Percentiles rank a stretch among this genome's conserved stretches.
Evolutionary conservation across 345 rosid genomes (phyloP).

Genomic region (Murraya koenigii): DNA sequence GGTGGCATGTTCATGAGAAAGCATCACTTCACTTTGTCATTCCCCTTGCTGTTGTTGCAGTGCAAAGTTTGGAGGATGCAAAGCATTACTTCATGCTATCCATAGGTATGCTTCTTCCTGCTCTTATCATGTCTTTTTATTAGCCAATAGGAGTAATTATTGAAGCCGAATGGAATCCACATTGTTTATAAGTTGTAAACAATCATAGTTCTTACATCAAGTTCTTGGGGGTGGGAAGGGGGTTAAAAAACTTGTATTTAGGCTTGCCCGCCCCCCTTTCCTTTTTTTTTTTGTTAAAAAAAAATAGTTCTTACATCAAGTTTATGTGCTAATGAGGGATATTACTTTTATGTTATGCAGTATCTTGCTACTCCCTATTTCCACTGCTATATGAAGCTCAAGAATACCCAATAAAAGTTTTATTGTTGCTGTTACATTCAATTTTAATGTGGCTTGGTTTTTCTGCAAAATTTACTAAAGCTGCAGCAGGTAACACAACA

Average conservation of each 20-base stretch:
- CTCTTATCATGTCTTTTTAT: background rate
- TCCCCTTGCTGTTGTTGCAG: constrained; percentile 75
- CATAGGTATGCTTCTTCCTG: constrained; percentile 48
- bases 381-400: constrained; percentile 77
- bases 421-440: constrained; percentile 58
- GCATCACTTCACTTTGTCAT: constrained; percentile 90
- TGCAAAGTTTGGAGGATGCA: constrained; percentile 76
- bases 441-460: constrained; percentile 54
- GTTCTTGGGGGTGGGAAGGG: too few species aligned
- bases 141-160: background rate
- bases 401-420: constrained; percentile 84
- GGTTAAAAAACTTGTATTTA: too few species aligned
- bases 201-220: background rate
- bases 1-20: constrained; percentile 99
- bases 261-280: too few species aligned
- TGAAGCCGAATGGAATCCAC: background rate
- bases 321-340: constrained; percentile 8
- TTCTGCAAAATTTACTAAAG: constrained; percentile 31
- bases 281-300: too few species aligned
- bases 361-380: constrained; percentile 76
- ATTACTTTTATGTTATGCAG: constrained; percentile 41
- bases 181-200: background rate
- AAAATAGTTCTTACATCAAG: background rate
- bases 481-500: constrained; percentile 2
- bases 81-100: constrained; percentile 76